Evolutionary conservation across 2,329 filamentous ascomycete species (phyloP).

Genomic region (Fusarium continuum): DNA sequence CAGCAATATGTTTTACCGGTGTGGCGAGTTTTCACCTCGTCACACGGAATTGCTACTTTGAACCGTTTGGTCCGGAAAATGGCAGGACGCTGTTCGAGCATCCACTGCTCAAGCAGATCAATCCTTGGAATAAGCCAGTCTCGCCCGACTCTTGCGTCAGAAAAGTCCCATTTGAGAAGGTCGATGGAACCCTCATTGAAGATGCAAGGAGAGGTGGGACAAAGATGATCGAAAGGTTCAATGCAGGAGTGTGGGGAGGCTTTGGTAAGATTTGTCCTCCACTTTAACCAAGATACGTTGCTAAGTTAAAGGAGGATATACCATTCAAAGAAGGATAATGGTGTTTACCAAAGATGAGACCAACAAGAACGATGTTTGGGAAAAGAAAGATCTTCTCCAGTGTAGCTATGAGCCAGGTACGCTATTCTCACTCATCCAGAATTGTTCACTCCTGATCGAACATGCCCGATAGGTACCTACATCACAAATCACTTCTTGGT

Average conservation of each 20-base stretch:
- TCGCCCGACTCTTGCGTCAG: slow-evolving; percentile 35
- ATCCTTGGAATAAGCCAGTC: slow-evolving; percentile 33
- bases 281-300: too few relatives aligned
- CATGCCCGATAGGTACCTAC: slow-evolving; percentile 8
- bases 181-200: slow-evolving; percentile 12
- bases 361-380: slow-evolving; percentile 27
- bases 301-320: background rate
- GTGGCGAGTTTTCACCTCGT: slow-evolving; percentile 19
- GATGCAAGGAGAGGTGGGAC: slow-evolving; percentile 30
- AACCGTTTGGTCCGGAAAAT: slow-evolving; percentile 25
- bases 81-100: slow-evolving; percentile 17
- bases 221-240: slow-evolving; percentile 25
- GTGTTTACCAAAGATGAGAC: slow-evolving; percentile 8
- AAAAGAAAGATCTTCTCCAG: slow-evolving; percentile 18
- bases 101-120: slow-evolving; percentile 20
- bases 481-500: slow-evolving; percentile 34
- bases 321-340: slow-evolving; percentile 26
- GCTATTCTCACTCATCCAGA: fast-evolving
- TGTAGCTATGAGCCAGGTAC: slow-evolving; percentile 35
- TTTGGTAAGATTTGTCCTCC: slow-evolving; percentile 25
- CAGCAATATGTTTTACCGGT: too few relatives aligned
- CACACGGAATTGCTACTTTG: slow-evolving; percentile 34
- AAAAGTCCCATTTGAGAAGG: slow-evolving; percentile 5
- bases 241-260: slow-evolving; percentile 33
- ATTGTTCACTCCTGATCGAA: fast-evolving